Evolutionary conservation across 805 yeast species (phyloP).

Genomic region (Myxozyma neglecta): DNA sequence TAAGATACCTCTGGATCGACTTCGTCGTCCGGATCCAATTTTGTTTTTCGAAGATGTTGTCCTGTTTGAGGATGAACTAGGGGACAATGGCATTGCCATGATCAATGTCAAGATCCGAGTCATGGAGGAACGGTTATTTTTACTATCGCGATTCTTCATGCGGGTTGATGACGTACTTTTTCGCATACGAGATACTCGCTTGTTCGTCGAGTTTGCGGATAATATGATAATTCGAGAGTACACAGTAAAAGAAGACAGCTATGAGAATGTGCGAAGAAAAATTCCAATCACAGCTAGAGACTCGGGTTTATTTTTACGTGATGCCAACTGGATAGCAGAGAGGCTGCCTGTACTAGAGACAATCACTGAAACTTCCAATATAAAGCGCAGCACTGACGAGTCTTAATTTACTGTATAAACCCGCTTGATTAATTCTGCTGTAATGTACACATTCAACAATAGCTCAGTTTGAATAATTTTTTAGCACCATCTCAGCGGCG

Average conservation of each 20-base stretch:
- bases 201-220: slow-evolving; percentile 73
- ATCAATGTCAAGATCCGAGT: slow-evolving; percentile 79
- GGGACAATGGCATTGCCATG: slow-evolving; percentile 89
- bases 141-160: slow-evolving; percentile 75
- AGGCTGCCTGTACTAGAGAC: slow-evolving; percentile 52
- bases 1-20: slow-evolving; percentile 66
- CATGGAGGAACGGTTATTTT: slow-evolving; percentile 75
- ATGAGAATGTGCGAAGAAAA: slow-evolving; percentile 47
- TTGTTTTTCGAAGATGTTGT: slow-evolving; percentile 85
- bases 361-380: slow-evolving; percentile 37
- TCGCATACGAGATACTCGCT: slow-evolving; percentile 79
- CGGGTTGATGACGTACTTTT: slow-evolving; percentile 89
- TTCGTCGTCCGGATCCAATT: slow-evolving; percentile 78
- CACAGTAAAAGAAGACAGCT: slow-evolving; percentile 63
- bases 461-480: slow-evolving; percentile 18
- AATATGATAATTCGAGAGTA: slow-evolving; percentile 71
- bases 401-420: no score
- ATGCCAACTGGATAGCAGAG: slow-evolving; percentile 80
- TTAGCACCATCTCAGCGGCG: slow-evolving; percentile 42
- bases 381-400: background rate
- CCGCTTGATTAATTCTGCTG: no score
- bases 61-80: slow-evolving; percentile 90
- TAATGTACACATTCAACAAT: background rate
- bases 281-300: slow-evolving; percentile 57
- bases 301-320: slow-evolving; percentile 70